Conservation (phyloP, 176 grass and related monocot species). For the Tuctoria greenei region DNA sequence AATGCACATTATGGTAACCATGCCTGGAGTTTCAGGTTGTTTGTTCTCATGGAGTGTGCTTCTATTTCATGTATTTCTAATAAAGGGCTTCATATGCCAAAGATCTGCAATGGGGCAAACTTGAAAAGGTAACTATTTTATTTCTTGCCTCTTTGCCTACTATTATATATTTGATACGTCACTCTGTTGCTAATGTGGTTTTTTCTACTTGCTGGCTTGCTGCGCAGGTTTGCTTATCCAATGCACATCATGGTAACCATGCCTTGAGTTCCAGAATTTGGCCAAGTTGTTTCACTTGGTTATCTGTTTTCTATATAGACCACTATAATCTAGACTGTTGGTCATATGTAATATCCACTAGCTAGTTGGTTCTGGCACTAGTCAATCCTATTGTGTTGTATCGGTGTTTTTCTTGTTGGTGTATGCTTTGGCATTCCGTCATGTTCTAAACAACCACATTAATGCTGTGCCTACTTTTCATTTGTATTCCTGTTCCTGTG, state of each 20-base stretch:
- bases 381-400: not conserved
- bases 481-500: not conserved
- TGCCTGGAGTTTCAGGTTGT: too few relatives aligned
- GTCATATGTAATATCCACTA: conserved; percentile 5
- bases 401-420: not conserved
- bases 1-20: too few relatives aligned
- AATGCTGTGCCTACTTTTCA: not conserved
- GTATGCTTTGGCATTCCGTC: not conserved
- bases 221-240: conserved; percentile 34
- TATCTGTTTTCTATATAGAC: not conserved
- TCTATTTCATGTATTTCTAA: conserved; percentile 17
- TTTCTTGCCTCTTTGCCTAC: not conserved
- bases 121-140: conserved; percentile 18
- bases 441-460: not conserved
- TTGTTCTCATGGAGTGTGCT: conserved; percentile 27
- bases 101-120: conserved; percentile 6
- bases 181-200: conserved; percentile 9
- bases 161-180: not conserved
- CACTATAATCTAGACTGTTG: conserved; percentile 21
- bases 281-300: conserved; percentile 1
- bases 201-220: not conserved
- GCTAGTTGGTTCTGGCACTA: conserved; percentile 5
- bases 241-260: not conserved
- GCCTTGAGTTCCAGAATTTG: conserved; percentile 24
- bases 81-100: not conserved